A percentile compares a stretch with the other conserved stretches of the same genome.
Conservation (phyloP, 257 asterid species). For the Fraxinus pennsylvanica region DNA sequence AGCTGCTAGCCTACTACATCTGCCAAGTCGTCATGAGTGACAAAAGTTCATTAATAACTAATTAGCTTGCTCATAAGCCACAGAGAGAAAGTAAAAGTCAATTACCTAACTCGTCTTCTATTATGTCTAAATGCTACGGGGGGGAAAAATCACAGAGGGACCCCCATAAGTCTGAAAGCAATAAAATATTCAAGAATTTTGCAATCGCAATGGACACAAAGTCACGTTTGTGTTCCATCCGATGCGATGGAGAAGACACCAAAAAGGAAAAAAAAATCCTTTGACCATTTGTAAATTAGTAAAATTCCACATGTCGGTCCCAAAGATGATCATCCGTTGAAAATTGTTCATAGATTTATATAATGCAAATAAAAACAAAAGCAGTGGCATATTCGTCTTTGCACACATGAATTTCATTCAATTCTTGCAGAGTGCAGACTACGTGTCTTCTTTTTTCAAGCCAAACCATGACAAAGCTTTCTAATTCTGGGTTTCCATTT, state of each 20-base stretch:
- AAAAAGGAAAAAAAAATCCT: neutral
- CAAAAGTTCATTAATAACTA: neutral
- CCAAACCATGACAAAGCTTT: constrained; percentile 8
- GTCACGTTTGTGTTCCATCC: neutral
- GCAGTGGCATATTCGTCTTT: neutral
- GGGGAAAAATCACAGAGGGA: neutral
- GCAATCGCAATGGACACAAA: neutral
- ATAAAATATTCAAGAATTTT: neutral
- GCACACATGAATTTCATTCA: constrained; percentile 12
- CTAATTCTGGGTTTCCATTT: constrained; percentile 14
- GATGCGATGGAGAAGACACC: constrained; percentile 7
- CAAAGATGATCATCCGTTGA: neutral
- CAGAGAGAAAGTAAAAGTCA: neutral
- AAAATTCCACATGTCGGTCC: neutral
- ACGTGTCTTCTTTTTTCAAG: neutral
- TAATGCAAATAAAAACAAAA: neutral
- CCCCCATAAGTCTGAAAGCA: neutral
- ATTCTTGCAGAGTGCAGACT: neutral
- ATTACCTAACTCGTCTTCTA: neutral
- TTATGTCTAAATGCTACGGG: neutral
- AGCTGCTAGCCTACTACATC: neutral
- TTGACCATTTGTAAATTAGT: neutral
- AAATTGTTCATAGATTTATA: neutral
- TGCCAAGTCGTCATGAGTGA: neutral
- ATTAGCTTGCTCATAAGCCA: neutral